Conservation (phyloP, 2,329 filamentous ascomycete genomes). For the Alternaria consortialis region DNA sequence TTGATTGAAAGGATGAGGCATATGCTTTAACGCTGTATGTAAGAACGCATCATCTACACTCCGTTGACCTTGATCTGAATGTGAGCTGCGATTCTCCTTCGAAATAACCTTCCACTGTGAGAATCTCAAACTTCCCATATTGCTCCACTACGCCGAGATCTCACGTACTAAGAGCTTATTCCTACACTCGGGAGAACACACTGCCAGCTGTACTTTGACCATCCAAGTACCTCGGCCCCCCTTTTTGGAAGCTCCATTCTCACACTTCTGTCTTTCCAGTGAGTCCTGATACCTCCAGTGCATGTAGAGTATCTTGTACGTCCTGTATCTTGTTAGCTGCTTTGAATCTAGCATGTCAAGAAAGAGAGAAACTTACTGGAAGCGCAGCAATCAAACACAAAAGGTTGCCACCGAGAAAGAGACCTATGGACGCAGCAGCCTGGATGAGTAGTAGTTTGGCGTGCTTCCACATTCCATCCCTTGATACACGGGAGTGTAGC, state of each 20-base stretch:
- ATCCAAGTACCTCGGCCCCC: background rate
- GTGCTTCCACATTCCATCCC: background rate
- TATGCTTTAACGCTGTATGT: background rate
- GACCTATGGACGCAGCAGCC: background rate
- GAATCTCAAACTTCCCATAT: background rate
- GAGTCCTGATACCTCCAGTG: slow-evolving; percentile 2
- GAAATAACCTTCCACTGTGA: background rate
- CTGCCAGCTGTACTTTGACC: background rate
- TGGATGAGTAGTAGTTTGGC: background rate
- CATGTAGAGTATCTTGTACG: slow-evolving; percentile 1
- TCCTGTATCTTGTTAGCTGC: slow-evolving; percentile 3
- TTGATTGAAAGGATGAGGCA: background rate
- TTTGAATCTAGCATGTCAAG: background rate
- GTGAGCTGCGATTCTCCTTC: background rate
- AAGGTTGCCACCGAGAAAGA: slow-evolving; percentile 10
- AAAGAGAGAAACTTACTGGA: background rate
- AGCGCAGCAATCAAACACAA: slow-evolving; percentile 8
- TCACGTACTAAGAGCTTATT: background rate
- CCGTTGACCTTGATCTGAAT: background rate
- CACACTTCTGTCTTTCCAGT: background rate
- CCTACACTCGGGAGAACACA: background rate
- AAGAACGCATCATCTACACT: background rate
- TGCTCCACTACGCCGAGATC: background rate
- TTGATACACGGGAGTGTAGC: background rate
- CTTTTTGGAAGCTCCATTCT: background rate